Percentiles rank a stretch among this genome's conserved stretches.
phyloP scores from a whole-genome alignment of 1,284 basidiomycete genomes.

The Cryptococcus jaspeensis region DNA sequence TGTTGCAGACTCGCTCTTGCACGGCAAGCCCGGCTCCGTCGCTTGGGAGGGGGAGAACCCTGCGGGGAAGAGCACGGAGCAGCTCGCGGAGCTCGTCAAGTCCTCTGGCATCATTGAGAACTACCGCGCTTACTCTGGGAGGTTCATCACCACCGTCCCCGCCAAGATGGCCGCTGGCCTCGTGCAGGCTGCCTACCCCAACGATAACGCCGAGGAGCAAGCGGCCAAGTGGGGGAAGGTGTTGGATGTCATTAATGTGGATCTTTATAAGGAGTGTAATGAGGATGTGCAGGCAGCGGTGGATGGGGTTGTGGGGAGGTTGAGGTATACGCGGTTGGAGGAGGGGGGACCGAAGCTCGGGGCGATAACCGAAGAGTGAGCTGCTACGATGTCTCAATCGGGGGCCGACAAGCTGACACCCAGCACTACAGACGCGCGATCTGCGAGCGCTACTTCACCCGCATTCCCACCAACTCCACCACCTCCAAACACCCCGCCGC shows the following conservation, averaged over 20 bases:
- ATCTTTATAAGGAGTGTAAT: constrained; percentile 80
- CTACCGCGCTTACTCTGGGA: constrained; percentile 61
- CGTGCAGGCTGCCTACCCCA: constrained; percentile 55
- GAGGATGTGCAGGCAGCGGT: constrained; percentile 73
- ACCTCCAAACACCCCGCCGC: constrained; percentile 64
- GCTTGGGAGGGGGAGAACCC: constrained; percentile 45
- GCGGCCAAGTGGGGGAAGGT: constrained; percentile 71
- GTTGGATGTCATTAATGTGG: constrained; percentile 81
- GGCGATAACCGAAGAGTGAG: constrained; percentile 70
- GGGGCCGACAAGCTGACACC: constrained; percentile 5
- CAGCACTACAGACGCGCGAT: constrained; percentile 64
- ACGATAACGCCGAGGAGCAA: constrained; percentile 54
- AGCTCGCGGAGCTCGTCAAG: constrained; percentile 66
- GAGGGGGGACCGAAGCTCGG: constrained; percentile 80
- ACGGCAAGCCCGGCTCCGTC: constrained; percentile 60
- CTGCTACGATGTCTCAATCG: constrained; percentile 4
- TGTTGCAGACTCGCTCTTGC: constrained; percentile 45
- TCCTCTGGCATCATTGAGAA: constrained; percentile 60
- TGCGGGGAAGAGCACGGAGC: constrained; percentile 60
- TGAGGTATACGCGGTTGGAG: constrained; percentile 78
- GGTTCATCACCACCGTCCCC: constrained; percentile 68
- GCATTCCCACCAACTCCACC: constrained; percentile 59
- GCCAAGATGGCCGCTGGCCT: constrained; percentile 71
- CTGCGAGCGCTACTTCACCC: constrained; percentile 86
- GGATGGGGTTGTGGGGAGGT: constrained; percentile 69